phyloP scores from a whole-genome alignment of 176 grass and related monocot genomes.

The Dendrocalamus sinicus region DNA sequence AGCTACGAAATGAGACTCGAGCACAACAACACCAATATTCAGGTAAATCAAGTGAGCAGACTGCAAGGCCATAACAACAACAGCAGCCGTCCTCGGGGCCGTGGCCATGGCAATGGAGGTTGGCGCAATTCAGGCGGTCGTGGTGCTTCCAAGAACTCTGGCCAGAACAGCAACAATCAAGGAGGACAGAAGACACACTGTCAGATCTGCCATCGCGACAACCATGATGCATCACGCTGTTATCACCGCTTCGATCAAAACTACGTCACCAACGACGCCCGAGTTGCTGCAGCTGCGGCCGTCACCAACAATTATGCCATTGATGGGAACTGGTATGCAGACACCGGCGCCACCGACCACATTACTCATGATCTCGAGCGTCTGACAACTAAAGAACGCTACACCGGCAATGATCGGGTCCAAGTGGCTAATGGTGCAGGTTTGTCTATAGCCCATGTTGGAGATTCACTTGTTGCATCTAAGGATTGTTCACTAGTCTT shows the following conservation, averaged over 20 bases:
- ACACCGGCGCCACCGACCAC: no score
- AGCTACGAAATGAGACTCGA: not conserved
- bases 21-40: no score
- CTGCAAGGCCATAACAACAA: accelerated
- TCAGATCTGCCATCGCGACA: not conserved
- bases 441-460: no score
- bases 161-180: accelerated
- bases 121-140: no score
- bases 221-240: accelerated
- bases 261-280: not conserved
- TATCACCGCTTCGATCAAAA: not conserved
- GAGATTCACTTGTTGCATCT: no score
- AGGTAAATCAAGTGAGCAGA: not conserved
- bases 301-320: accelerated
- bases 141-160: accelerated
- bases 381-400: accelerated
- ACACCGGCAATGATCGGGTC: no score
- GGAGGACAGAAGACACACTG: not conserved
- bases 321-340: no score
- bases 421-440: no score
- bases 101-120: accelerated
- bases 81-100: accelerated
- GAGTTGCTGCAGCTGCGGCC: no score
- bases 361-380: no score
- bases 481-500: accelerated